Base-by-base conservation (phyloP, 2,329 filamentous ascomycete species). In the Tolypocladium pustulatum region DNA sequence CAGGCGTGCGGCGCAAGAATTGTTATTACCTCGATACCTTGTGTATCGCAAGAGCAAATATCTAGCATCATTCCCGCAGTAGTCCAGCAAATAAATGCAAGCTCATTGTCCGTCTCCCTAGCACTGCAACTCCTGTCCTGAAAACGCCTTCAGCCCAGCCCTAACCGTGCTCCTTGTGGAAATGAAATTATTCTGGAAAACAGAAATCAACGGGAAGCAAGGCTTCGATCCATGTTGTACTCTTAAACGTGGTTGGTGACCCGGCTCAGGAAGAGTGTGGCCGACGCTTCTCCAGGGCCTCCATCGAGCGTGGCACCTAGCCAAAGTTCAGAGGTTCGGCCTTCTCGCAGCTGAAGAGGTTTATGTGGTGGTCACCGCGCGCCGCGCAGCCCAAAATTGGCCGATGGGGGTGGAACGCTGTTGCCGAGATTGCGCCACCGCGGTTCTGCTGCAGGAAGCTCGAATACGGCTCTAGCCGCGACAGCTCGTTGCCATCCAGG, bases 351-450 rank as follows among this genome's bases (percentile, higher is more conserved):
- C 84, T 86, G 68, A 93, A 95, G 34, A 97, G 79, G 71, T 96
- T 97, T 68, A 99, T 86, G 70, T 97, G 90, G 61, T 92, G 85
- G 69, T 97, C 92, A 58, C 91, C 90, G 51, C 90, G 81, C 4
- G 91, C 90, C 1, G 92, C 89, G 67, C 89, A 94, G 40, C 91
- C 92, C 61, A 99, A 81, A 72, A 97, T 87, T 75, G 96, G 92
- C 57, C 89, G 85, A 72, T 99, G 94, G 1, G 94, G 94, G 74
- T 99, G 94, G 78, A 97, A 99, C 0, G 92, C 89, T 10, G 93
- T 96, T 40, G 89, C 84, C 3, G 91, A 87, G 64, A 99, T 95
- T 1, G 94, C 89, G 8, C 87, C 84, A 59, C 87, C 86, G 56
- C 90, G 87, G 69, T 86, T 91, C 67, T 91, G 88, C 62, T 90